phyloP scores from a whole-genome alignment of 164 flowering plant genomes.

The Sextonia rubra region DNA sequence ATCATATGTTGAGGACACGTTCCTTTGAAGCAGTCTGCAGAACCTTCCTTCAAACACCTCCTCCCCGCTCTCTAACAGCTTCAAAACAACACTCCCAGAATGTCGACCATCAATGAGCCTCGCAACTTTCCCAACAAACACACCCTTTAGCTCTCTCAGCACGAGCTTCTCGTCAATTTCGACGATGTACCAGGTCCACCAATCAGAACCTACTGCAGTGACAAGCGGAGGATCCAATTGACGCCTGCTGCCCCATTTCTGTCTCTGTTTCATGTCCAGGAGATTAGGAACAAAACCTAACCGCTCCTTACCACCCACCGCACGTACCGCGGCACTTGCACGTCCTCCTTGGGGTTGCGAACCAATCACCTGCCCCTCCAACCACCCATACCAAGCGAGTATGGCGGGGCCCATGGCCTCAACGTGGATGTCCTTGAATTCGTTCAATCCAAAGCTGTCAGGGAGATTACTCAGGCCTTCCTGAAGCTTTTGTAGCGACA shows the following conservation, averaged over 20 bases:
- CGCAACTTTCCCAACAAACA: conserved; percentile 27
- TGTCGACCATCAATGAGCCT: conserved; percentile 36
- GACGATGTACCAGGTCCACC: conserved; percentile 10
- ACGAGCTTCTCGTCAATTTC: conserved; percentile 20
- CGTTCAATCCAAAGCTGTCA: conserved; percentile 52
- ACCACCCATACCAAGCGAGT: conserved; percentile 76
- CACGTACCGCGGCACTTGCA: conserved; percentile 35
- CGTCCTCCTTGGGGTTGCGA: conserved; percentile 59
- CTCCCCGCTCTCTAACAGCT: conserved; percentile 32
- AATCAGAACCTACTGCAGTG: conserved; percentile 19
- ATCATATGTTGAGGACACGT: no score
- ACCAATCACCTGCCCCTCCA: conserved; percentile 70
- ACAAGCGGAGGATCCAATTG: conserved; percentile 9
- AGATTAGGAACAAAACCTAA: conserved; percentile 36
- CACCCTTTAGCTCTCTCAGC: conserved; percentile 11
- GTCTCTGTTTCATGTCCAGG: conserved; percentile 14
- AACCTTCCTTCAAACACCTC: no score
- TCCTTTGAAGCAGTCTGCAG: no score
- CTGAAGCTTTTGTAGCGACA: conserved; percentile 44
- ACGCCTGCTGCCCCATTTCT: no score
- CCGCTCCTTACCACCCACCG: conserved; percentile 39
- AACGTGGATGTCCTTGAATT: conserved; percentile 51
- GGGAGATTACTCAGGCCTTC: conserved; percentile 52
- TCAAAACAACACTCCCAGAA: conserved; percentile 32
- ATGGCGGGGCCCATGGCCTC: conserved; percentile 73